Conservation (phyloP, 108 stramenopile species). For the Parietichytrium sp. region DNA sequence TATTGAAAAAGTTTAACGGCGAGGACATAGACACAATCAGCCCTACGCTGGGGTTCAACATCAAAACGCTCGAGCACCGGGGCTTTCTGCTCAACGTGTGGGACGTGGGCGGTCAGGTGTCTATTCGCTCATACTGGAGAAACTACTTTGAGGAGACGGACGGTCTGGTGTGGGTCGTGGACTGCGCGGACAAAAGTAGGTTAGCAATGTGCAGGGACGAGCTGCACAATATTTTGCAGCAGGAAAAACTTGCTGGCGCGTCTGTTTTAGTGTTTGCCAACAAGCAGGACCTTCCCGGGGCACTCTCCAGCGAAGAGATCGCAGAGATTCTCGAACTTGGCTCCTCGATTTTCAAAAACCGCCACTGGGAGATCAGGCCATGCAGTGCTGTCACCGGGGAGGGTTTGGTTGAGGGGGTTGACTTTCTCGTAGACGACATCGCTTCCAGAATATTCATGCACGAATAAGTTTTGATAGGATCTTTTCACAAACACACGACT, state of each 20-base stretch:
- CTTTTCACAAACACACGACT: too few relatives aligned
- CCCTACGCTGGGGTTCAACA: slow-evolving; percentile 96
- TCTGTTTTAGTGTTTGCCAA: slow-evolving; percentile 93
- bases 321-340: slow-evolving; percentile 71
- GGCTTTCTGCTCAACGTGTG: slow-evolving; percentile 67
- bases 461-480: slow-evolving; percentile 2
- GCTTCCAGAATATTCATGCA: slow-evolving; percentile 83
- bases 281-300: slow-evolving; percentile 92
- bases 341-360: slow-evolving; percentile 62
- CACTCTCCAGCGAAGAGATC: slow-evolving; percentile 75
- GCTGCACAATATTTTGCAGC: slow-evolving; percentile 73
- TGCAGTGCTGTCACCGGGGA: slow-evolving; percentile 92
- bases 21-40: slow-evolving; percentile 86
- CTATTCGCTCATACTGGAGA: slow-evolving; percentile 97
- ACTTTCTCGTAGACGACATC: slow-evolving; percentile 94
- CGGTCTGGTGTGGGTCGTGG: slow-evolving; percentile 97
- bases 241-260: slow-evolving; percentile 97
- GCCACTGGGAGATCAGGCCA: slow-evolving; percentile 81
- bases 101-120: slow-evolving; percentile 99
- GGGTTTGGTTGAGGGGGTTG: slow-evolving; percentile 86
- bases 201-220: slow-evolving; percentile 81
- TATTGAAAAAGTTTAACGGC: slow-evolving; percentile 83
- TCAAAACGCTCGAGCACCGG: slow-evolving; percentile 85
- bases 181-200: slow-evolving; percentile 77
- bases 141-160: slow-evolving; percentile 99